These are phyloP conservation scores for Rugonectria rugulosa DNA, from an alignment of 2,329 filamentous ascomycete species.

Conservation along the genomic window DNA sequence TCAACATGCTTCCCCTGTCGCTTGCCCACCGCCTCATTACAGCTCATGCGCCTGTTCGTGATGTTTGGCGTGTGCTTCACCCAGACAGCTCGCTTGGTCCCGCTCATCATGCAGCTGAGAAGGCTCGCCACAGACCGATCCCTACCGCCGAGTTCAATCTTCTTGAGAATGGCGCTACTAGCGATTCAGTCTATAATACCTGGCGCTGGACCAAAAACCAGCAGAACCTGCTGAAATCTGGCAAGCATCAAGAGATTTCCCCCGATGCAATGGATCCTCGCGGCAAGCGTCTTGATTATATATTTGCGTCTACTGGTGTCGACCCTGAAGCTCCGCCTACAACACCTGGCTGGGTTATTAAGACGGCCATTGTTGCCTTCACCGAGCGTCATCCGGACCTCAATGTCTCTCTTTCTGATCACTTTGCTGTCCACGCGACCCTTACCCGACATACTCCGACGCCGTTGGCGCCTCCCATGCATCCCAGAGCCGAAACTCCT, in stretches of 20 bases:
- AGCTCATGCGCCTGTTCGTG: slow-evolving; percentile 76
- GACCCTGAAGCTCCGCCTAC: slow-evolving; percentile 41
- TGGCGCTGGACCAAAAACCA: slow-evolving; percentile 86
- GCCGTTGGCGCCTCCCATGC: slow-evolving; percentile 20
- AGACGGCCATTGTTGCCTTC: slow-evolving; percentile 78
- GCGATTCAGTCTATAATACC: slow-evolving; percentile 85
- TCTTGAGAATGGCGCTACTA: slow-evolving; percentile 82
- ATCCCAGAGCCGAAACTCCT: slow-evolving; percentile 28
- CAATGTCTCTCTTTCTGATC: slow-evolving; percentile 88
- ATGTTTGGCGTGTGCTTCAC: slow-evolving; percentile 85
- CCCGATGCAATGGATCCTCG: slow-evolving; percentile 71
- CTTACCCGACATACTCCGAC: slow-evolving; percentile 59
- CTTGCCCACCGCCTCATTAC: slow-evolving; percentile 85
- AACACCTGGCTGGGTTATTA: slow-evolving; percentile 69
- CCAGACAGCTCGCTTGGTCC: slow-evolving; percentile 84
- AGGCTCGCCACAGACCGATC: slow-evolving; percentile 68
- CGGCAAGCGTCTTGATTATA: slow-evolving; percentile 93
- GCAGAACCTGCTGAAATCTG: slow-evolving; percentile 70
- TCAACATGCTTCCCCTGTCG: slow-evolving; percentile 93
- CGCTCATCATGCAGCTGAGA: slow-evolving; percentile 71
- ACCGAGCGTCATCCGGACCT: slow-evolving; percentile 81
- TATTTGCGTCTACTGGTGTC: slow-evolving; percentile 75
- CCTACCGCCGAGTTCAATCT: slow-evolving; percentile 84
- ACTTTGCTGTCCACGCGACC: slow-evolving; percentile 89
- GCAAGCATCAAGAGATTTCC: slow-evolving; percentile 65